Base-by-base conservation (phyloP, 352 stramenopile genomes). In the Globisporangium nunn region DNA sequence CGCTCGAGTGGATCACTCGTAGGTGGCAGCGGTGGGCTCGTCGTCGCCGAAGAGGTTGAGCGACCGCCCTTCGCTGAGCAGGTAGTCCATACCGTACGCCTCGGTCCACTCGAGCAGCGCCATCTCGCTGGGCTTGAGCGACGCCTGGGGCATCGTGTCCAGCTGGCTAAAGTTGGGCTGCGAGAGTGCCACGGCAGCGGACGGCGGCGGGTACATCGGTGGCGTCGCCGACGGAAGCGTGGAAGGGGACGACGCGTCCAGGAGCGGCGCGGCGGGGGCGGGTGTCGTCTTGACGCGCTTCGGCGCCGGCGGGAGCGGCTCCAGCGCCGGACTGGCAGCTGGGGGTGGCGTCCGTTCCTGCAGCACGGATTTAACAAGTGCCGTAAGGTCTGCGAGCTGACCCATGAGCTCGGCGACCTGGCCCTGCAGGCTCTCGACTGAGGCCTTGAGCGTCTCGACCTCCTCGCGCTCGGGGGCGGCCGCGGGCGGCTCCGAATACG, bases 321-420 rank as follows among this genome's bases (percentile, higher is more conserved):
- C 61, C 0, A 35, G 54, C 2, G 43, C 30, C 2, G 40, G 40
- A 23, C 56, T 43, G 44, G 62, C 30, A 3, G 33, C 40, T 14
- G 60, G 35, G 10, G 40, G 5, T 10, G 50, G 51, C 7, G 44
- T 37, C 56, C 88, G 80, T 41, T 91, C 79, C 49, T 88, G 67
- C 11, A 91, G 50, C 12, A 91, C 62, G 37, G 64, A 85, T 76
- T 87, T 87, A 15, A 91, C 81, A 7, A 91, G 72, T 23, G 68
- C 73, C 15, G 79, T 91, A 23, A 91, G 63, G 46, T 90, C 81
- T 31, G 75, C 81, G 7, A 91, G 68, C 52, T 91, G 81, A 2
- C 72, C 71, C 81, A 91, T 91, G 46, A 91, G 74, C 55, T 88
- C 76, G 15, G 78, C 81, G 4, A 91, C 81, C 58, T 91, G 81